These are phyloP conservation scores for Nyssa sinensis DNA, from an alignment of 148 eudicot genomes.

Conservation along the genomic window DNA sequence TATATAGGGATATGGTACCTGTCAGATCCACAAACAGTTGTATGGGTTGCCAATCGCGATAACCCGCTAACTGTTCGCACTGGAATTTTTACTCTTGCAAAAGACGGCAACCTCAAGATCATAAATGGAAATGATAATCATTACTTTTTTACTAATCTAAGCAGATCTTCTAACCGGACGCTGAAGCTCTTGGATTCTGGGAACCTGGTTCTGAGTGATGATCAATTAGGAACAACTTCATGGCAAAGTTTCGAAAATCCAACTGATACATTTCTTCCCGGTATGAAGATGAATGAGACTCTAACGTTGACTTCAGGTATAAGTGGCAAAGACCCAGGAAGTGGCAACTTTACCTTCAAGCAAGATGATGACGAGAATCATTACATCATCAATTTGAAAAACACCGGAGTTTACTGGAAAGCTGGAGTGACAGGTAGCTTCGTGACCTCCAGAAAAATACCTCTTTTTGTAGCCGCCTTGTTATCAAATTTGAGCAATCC, in stretches of 20 bases:
- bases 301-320: slow-evolving; percentile 29
- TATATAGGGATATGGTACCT: slow-evolving; percentile 48
- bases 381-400: background rate
- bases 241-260: slow-evolving; percentile 43
- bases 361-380: background rate
- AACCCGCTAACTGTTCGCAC: background rate
- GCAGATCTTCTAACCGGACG: background rate
- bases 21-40: slow-evolving; percentile 21
- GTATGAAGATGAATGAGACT: slow-evolving; percentile 17
- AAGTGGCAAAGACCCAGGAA: slow-evolving; percentile 18
- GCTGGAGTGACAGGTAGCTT: background rate
- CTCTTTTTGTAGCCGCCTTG: background rate
- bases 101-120: slow-evolving; percentile 25
- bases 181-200: slow-evolving; percentile 28
- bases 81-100: slow-evolving; percentile 16
- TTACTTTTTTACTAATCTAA: no score
- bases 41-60: slow-evolving; percentile 55
- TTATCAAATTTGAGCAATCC: background rate
- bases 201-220: slow-evolving; percentile 25
- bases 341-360: slow-evolving; percentile 18
- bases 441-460: background rate
- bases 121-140: background rate
- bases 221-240: background rate
- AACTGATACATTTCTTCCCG: slow-evolving; percentile 38
- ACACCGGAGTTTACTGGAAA: slow-evolving; percentile 13